Base-by-base conservation (phyloP, 768 basidiomycete genomes). In the Cystobasidium onofrii region DNA sequence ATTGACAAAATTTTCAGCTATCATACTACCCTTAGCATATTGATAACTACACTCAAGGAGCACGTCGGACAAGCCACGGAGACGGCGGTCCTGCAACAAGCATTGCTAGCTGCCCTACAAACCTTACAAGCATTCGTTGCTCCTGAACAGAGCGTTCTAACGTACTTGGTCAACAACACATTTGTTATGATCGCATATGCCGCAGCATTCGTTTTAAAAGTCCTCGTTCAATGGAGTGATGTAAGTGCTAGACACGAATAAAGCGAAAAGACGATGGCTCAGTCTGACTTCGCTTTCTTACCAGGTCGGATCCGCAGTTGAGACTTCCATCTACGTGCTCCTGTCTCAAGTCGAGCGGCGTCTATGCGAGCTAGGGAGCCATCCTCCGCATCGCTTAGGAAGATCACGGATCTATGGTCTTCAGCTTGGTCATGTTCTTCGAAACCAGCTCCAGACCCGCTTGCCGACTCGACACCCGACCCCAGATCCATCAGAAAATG, bases 161-260 rank as follows among this genome's bases (percentile, higher is more conserved):
- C 39, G 41, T 64, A 64, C 34, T 23, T 64, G 15, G 63, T 41
- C 27, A 64, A 64, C 63, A 64, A 64, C 36, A 64, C 63, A 7
- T 64, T 41, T 20, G 39, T 64, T n/a, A 64, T 64, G 36, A 27
- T 64, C 18, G 36, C 39, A 41, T 64, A 41, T 29, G 63, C 63
- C 29, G 63, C 39, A 2, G 36, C 39, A 12, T 46, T 64, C 39
- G 63, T 46, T 23, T 25, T 64, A 1, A 64, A 64, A 34, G 63
- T 64, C 10, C 20, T 41, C 15, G 63, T 46, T 4, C 63, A 64
- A 25, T 64, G 63, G 39, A 64, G 44, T 25, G 44, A 64, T 20
- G 44, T 41, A n/a, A 29, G 36, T 39, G 31, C 4, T 29, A 6
- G 29, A 6, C 10, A 60, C n/a, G 10, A 4, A 4, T 34, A 13